Conservation (phyloP, 305 asterid species). For the Fraxinus angustifolia region DNA sequence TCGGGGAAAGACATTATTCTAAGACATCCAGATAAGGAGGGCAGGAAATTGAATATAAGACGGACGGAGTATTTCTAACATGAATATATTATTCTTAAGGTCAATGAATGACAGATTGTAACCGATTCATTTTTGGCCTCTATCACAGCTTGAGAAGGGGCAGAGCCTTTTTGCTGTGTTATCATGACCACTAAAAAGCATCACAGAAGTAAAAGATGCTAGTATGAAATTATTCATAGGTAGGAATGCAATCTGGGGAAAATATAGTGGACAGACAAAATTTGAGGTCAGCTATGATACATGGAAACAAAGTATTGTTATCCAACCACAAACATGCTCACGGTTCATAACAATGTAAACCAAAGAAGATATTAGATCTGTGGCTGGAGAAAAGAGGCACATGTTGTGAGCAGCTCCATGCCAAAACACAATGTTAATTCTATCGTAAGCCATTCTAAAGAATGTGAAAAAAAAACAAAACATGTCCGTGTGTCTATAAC, state of each 20-base stretch:
- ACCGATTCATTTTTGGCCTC: background rate
- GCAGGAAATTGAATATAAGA: background rate
- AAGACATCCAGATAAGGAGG: background rate
- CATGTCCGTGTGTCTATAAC: background rate
- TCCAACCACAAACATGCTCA: too few species aligned
- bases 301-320: too few species aligned
- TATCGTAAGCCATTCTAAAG: background rate
- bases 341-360: background rate
- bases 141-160: background rate
- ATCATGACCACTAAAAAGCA: background rate
- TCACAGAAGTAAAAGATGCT: background rate
- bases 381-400: background rate
- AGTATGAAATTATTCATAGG: background rate
- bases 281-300: too few species aligned
- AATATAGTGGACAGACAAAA: too few species aligned
- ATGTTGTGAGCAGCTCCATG: background rate
- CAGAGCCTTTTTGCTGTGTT: background rate
- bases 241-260: too few species aligned
- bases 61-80: background rate
- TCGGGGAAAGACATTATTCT: background rate
- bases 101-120: background rate
- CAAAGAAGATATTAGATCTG: background rate
- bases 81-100: background rate
- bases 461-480: background rate
- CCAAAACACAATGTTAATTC: background rate